Base-by-base conservation (phyloP, 352 stramenopile genomes). In the Globisporangium cylindrosporum region DNA sequence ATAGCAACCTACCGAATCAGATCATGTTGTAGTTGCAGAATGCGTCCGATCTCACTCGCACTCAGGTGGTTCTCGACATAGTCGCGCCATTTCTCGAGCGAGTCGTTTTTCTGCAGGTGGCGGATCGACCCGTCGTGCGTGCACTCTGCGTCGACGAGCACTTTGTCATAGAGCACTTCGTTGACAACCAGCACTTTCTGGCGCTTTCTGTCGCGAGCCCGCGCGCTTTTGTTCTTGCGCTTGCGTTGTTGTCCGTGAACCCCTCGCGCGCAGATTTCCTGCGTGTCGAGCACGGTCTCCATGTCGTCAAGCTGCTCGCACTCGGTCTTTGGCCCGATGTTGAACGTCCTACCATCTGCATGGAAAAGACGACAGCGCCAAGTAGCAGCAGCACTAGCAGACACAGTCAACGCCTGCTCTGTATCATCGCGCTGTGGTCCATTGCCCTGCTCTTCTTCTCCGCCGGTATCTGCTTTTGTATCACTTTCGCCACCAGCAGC, bases 81-180 rank as follows among this genome's bases (percentile, higher is more conserved):
- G 63, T 87, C 70, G 1, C 86, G 69, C 75, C 96, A 91, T 38
- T 94, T 91, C 27, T 72, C 70, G 46, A 90, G 73, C 5, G 81
- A 87, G 53, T 82, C 58, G 43, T 95, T 70, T 58, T 86, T 90
- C 65, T 90, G 75, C 53, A 94, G 70, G 74, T 98, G 96, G 53
- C 88, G 86, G 32, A 98, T 84, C 1, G 94, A 98, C 32, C 96
- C 94, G 77, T 99, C 96, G 61, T 97, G 96, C 22, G 91, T 98
- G 72, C 96, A 99, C 76, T 98, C 94, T 32, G 94, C 96, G 82
- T 99, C 96, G 4, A 99, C 93, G 34, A 99, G 80, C 12, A 99
- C 93, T 64, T 94, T 91, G 73, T 99, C 94, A 76, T 98, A 98
- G 46, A 89, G 68, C 46, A 67, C 49, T 9, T 29, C n/a, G 24